Percentiles rank a stretch among this genome's conserved stretches.
phyloP scores from a whole-genome alignment of 2,329 filamentous ascomycete genomes.

The Diaporthe sp. region DNA sequence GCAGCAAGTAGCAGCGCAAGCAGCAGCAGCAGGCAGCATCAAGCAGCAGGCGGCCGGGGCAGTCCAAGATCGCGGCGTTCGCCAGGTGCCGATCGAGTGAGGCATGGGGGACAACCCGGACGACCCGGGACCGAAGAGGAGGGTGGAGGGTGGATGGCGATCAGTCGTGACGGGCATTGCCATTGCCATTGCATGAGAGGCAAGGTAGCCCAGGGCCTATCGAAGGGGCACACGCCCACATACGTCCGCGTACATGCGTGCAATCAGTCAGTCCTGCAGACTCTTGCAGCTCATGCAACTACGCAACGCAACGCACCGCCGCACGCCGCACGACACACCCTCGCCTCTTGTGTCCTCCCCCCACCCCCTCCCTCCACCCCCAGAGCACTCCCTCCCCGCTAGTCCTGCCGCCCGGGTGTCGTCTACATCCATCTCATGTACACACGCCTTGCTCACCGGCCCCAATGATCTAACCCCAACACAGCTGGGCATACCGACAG shows the following conservation, averaged over 20 bases:
- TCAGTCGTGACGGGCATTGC: conserved; percentile 1
- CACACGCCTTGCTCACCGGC: neutral
- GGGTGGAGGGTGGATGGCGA: conserved; percentile 1
- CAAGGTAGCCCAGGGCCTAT: neutral
- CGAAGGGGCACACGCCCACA: neutral
- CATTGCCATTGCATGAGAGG: conserved; percentile 26
- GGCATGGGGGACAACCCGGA: neutral
- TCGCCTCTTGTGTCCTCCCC: conserved; percentile 8
- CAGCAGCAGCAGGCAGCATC: neutral
- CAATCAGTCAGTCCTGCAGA: conserved; percentile 9
- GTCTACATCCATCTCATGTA: conserved; percentile 14
- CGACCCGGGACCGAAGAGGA: conserved; percentile 3
- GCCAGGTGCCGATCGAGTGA: conserved; percentile 30
- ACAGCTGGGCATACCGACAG: conserved; percentile 94
- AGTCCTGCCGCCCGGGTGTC: neutral
- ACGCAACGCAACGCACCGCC: conserved; percentile 5
- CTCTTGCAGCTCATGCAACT: conserved; percentile 19
- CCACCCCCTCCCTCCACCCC: neutral
- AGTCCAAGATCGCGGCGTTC: conserved; percentile 15
- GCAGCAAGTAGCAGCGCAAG: neutral
- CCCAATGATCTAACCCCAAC: conserved; percentile 20
- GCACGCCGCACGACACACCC: conserved; percentile 19
- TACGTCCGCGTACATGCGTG: conserved; percentile 1
- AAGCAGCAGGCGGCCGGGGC: conserved; percentile 17
- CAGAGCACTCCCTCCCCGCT: neutral